Percentiles rank a stretch among this genome's conserved stretches.
Conservation (phyloP, 2,329 filamentous ascomycete genomes). For the Lithohypha guttulata region DNA sequence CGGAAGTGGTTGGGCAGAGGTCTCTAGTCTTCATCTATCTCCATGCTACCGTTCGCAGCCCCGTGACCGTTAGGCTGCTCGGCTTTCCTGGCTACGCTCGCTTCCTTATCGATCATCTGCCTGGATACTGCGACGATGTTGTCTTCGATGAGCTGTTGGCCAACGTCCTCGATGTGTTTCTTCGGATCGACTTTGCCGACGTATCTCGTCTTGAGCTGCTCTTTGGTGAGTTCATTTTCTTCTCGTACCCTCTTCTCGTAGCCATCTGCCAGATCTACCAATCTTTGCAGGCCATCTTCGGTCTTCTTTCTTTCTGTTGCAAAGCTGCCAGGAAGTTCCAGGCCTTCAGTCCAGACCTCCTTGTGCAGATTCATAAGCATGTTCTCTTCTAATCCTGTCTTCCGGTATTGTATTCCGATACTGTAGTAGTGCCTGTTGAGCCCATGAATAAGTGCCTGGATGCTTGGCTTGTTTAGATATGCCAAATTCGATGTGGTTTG, state of each 20-base stretch:
- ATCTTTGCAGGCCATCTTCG: constrained; percentile 73
- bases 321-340: constrained; percentile 98
- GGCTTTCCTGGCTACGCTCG: constrained; percentile 71
- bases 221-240: constrained; percentile 92
- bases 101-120: constrained; percentile 99
- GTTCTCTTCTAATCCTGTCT: constrained; percentile 95
- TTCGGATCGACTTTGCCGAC: constrained; percentile 98
- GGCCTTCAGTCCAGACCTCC: constrained; percentile 95
- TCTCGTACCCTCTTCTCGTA: constrained; percentile 99
- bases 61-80: constrained; percentile 31
- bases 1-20: neutral
- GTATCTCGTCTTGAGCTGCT: constrained; percentile 96
- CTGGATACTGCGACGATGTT: constrained; percentile 97
- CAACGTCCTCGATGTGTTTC: constrained; percentile 96
- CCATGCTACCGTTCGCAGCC: constrained; percentile 50
- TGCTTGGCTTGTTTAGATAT: constrained; percentile 98
- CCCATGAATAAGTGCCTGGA: constrained; percentile 95
- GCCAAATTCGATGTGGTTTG: constrained; percentile 97
- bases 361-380: constrained; percentile 99
- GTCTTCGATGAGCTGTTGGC: constrained; percentile 94
- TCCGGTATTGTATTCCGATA: constrained; percentile 95
- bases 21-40: constrained; percentile 49
- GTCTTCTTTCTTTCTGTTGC: constrained; percentile 71
- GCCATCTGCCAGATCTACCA: constrained; percentile 82
- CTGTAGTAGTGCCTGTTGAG: constrained; percentile 99